Evolutionary conservation across 2,329 filamentous ascomycete genomes (phyloP), one percentile per base, ranked within the genome.

Genomic region (Rutstroemia sp.): DNA sequence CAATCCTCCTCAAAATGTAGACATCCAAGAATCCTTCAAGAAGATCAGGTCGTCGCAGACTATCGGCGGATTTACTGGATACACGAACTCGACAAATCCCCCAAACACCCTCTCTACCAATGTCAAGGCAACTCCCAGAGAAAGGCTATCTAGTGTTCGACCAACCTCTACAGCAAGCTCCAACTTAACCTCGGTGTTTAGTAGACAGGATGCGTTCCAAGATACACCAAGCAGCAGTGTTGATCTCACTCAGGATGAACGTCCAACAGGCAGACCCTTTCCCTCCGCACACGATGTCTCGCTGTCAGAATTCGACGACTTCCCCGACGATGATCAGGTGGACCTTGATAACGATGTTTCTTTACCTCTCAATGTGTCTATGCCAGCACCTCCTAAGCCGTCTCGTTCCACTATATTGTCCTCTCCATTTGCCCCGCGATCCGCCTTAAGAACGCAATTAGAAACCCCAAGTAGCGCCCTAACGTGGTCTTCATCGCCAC

Each of bases 241-340:
- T 19, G 42, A n/a, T 21, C 10, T 45, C 7, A 51, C 64, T 75
- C 30, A 71, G 70, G 1, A 66, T 69, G 44, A 59, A 63, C 12
- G 63, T 67, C 25, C 64, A 61, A 9, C 54, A 60, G 5, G 49
- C 62, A n/a, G 58, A 67, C 5, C 17, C 37, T 14, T 41, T 17
- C 16, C 57, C 59, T 23, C 39, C 16, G 2, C 19, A 19, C n/a
- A n/a, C 38, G 34, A 60, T 37, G 38, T 54, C 30, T 57, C 87
- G 9, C 81, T 79, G 58, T 88, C 91, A 60, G 81, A 84, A 58
- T 88, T 91, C 60, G 85, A 92, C 64, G 92, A 96, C 67, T 94
- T 95, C 63, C 89, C 90, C 65, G 88, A 92, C 67, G 91, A 96
- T 63, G 79, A 86, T 19, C 81, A 90, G 55, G 75, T 95, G 23